Conservation (phyloP, 2,329 filamentous ascomycete species). For the Lecanosticta acicola region DNA sequence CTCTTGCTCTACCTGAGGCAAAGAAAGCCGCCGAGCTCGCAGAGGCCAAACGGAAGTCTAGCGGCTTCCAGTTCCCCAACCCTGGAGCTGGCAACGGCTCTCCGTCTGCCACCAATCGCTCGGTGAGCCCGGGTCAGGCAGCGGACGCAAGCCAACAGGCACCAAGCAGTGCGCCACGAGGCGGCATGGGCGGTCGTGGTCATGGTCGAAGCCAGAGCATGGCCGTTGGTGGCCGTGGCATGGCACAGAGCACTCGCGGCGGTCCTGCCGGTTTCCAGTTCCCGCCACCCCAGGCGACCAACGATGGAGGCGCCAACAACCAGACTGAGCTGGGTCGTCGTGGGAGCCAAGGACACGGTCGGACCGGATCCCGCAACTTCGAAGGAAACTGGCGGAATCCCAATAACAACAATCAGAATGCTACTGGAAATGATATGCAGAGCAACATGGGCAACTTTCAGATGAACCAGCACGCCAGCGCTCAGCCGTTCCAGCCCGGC, state of each 20-base stretch:
- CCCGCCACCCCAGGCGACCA: conserved; percentile 44
- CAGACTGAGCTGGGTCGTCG: conserved; percentile 66
- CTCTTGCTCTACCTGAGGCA: conserved; percentile 85
- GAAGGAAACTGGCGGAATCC: conserved; percentile 97
- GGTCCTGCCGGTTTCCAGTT: conserved; percentile 66
- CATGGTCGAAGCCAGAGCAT: conserved; percentile 82
- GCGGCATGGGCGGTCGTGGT: conserved; percentile 38
- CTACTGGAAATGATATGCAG: conserved; percentile 39
- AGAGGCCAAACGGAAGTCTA: conserved; percentile 92
- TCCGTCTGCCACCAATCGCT: conserved; percentile 45
- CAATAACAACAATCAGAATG: conserved; percentile 44
- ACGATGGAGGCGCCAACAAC: conserved; percentile 44
- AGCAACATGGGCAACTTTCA: conserved; percentile 57
- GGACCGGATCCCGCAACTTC: conserved; percentile 85
- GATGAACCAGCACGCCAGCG: conserved; percentile 65
- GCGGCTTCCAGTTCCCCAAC: conserved; percentile 88
- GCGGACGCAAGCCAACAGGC: conserved; percentile 21
- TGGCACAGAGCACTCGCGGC: conserved; percentile 53
- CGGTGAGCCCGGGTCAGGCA: conserved; percentile 51
- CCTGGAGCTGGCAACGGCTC: conserved; percentile 57
- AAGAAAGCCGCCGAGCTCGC: conserved; percentile 96
- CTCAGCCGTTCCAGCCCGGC: conserved; percentile 79
- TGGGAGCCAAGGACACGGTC: conserved; percentile 71
- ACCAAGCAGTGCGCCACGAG: conserved; percentile 27
- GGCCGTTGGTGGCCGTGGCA: conserved; percentile 66